Conservation (phyloP, 176 grass and related monocot species). For the Aegilops speltoides region DNA sequence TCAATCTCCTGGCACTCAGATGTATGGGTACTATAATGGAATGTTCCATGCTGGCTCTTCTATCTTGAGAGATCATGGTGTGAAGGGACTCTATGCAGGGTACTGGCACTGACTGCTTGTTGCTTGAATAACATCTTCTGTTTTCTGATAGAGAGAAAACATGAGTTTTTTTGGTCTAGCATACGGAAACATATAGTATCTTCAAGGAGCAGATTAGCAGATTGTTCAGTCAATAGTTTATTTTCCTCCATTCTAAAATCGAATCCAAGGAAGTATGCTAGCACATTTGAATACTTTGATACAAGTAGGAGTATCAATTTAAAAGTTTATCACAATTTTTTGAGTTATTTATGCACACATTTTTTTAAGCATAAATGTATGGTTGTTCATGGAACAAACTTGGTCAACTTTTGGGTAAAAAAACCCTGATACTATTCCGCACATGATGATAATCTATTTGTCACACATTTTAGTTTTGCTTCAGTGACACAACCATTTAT, state of each 20-base stretch:
- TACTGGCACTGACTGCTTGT: conserved; percentile 27
- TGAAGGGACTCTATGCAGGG: conserved; percentile 91
- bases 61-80: conserved; percentile 81
- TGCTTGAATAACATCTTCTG: conserved; percentile 1
- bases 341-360: not conserved
- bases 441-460: conserved; percentile 19
- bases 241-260: not conserved
- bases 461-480: conserved; percentile 23
- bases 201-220: not conserved
- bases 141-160: not conserved
- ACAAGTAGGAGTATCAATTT: not conserved
- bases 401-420: not conserved
- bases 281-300: not conserved
- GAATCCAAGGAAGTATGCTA: not conserved
- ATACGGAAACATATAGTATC: not conserved
- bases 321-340: not conserved
- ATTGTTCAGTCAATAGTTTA: not conserved
- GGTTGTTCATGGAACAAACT: not conserved
- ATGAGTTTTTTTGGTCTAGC: not conserved
- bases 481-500: conserved; percentile 11
- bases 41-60: conserved; percentile 89
- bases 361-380: not conserved
- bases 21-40: conserved; percentile 89
- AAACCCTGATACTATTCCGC: conserved; percentile 4
- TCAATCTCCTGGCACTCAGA: conserved; percentile 40